Base-by-base conservation (phyloP, 352 stramenopile genomes). In the Globisporangium cederbergense region DNA sequence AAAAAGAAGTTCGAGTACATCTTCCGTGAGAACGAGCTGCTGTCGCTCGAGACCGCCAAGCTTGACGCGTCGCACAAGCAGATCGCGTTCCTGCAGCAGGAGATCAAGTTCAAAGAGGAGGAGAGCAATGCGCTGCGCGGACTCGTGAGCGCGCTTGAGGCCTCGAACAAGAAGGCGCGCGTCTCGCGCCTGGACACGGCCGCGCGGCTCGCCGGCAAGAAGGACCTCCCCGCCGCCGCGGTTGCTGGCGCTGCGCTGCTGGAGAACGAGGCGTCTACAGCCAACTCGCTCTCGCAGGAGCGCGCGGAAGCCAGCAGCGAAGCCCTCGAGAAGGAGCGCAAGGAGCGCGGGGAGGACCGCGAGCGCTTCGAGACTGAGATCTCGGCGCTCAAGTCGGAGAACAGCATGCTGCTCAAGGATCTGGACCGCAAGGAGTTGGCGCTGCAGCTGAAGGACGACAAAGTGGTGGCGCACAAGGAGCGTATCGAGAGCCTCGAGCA, bases 1-100 rank as follows among this genome's bases (percentile, higher is more conserved):
- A 95, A 93, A 68, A 93, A 93, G 49, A 95, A 93, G 58, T 95
- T 93, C 62, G 83, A 95, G 69, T 93, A 89, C 61, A 84, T 95
- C 18, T 93, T 95, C 62, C 73, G 83, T 49, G 86, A 95, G 67
- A 95, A 95, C 69, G 86, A 95, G 70, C 73, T 95, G 64, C 62
- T 95, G 43, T 89, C 82, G 58, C 74, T 92, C 30, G 86, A 95
- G 62, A 91, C 82, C n/a, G 78, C 78, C 32, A 95, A 95, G 66
- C 73, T 95, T n/a, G 83, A 95, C 57, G 76, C 81, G 16, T 85
- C 80, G 0, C 83, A 93, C 69, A 92, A 93, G 64, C 86, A 93
- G 60, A 89, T 95, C 36, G 79, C 80, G 10, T 93, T 91, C 53
- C 63, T 93, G 55, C 82, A 95, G 66, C 81, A 95, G 68, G 81